Conservation (phyloP, 306 rosid species). For the Comarum palustre region DNA sequence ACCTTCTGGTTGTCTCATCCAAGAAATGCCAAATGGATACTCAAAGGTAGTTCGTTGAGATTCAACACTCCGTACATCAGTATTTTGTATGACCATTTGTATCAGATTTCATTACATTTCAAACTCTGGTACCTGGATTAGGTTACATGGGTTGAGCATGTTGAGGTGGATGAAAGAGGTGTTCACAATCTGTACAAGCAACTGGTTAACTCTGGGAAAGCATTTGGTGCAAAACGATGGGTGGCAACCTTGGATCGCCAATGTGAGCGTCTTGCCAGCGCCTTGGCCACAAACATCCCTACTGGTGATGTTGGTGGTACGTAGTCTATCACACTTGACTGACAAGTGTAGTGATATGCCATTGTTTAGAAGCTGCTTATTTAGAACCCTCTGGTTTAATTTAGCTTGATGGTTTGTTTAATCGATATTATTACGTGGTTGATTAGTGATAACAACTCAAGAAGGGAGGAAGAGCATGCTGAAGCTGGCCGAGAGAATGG, state of each 20-base stretch:
- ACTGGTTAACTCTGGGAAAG: constrained; percentile 78
- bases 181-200: constrained; percentile 86
- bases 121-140: constrained; percentile 15
- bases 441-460: constrained; percentile 77
- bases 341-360: not conserved
- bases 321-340: not conserved
- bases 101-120: not conserved
- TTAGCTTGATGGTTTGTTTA: not conserved
- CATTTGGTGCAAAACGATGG: constrained; percentile 96
- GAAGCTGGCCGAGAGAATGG: constrained; percentile 97
- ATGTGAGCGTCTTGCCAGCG: constrained; percentile 92
- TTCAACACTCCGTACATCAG: not conserved
- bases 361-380: not conserved
- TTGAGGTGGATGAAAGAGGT: constrained; percentile 88
- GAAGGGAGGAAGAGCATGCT: constrained; percentile 95
- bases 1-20: constrained; percentile 94
- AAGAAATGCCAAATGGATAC: constrained; percentile 96
- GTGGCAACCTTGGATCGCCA: constrained; percentile 83
- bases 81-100: not conserved
- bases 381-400: not conserved
- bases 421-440: not conserved
- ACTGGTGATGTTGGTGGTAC: constrained; percentile 85
- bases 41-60: constrained; percentile 50
- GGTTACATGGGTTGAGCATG: constrained; percentile 96
- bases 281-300: constrained; percentile 82